Conservation (phyloP, 768 basidiomycete species). For the Hygrocybe coccinea region DNA sequence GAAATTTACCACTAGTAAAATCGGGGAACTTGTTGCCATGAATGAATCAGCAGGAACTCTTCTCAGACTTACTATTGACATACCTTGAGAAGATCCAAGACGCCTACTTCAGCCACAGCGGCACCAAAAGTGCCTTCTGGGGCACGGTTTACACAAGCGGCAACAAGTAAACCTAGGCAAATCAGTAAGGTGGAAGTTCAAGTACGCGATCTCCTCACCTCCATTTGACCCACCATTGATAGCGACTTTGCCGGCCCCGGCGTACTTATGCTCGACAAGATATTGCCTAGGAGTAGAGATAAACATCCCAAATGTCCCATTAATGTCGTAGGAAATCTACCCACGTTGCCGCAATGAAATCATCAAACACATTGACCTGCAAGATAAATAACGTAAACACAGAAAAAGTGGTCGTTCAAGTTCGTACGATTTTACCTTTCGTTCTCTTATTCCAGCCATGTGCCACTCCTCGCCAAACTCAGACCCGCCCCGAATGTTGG, state of each 20-base stretch:
- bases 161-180: slow-evolving; percentile 62
- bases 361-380: slow-evolving; percentile 71
- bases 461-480: slow-evolving; percentile 90
- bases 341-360: slow-evolving; percentile 79
- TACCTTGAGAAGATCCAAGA: slow-evolving; percentile 75
- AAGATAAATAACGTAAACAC: neutral
- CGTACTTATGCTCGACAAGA: slow-evolving; percentile 69
- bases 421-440: slow-evolving; percentile 45
- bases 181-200: neutral
- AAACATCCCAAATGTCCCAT: neutral
- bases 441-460: slow-evolving; percentile 60
- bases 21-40: slow-evolving; percentile 50
- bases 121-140: slow-evolving; percentile 73
- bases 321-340: slow-evolving; percentile 19
- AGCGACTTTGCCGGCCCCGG: slow-evolving; percentile 61
- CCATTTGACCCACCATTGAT: slow-evolving; percentile 83
- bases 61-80: slow-evolving; percentile 7
- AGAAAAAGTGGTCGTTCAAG: neutral
- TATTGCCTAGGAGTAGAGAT: slow-evolving; percentile 45
- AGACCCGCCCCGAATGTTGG: slow-evolving; percentile 61
- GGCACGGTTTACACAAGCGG: slow-evolving; percentile 79
- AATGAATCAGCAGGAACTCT: slow-evolving; percentile 5
- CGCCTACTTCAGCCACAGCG: slow-evolving; percentile 76
- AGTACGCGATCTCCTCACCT: slow-evolving; percentile 39
- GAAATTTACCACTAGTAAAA: slow-evolving; percentile 62